A percentile compares a stretch with the other conserved stretches of the same genome.
phyloP scores from a whole-genome alignment of 208 protist genomes.

The Phytomonas sp. region DNA sequence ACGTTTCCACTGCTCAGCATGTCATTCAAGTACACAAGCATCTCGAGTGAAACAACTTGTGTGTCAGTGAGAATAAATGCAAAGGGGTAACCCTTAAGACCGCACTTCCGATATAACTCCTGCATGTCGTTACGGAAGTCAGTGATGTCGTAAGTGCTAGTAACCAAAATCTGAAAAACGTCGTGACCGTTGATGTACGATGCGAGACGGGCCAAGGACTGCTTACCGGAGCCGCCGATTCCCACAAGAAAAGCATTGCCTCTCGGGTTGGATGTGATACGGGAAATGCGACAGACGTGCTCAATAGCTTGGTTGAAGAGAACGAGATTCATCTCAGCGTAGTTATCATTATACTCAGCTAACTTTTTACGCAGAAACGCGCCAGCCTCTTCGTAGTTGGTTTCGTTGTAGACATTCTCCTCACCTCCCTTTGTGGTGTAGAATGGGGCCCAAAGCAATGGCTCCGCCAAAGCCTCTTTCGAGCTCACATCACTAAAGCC shows the following conservation, averaged over 20 bases:
- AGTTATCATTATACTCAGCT: slow-evolving; percentile 94
- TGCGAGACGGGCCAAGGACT: slow-evolving; percentile 92
- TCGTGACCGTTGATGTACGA: slow-evolving; percentile 97
- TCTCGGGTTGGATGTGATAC: slow-evolving; percentile 92
- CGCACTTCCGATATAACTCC: slow-evolving; percentile 94
- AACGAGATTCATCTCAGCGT: slow-evolving; percentile 95
- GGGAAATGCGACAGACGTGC: slow-evolving; percentile 95
- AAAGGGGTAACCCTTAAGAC: slow-evolving; percentile 91
- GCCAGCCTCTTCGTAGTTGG: slow-evolving; percentile 69
- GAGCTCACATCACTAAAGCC: slow-evolving; percentile 77
- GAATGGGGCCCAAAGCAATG: slow-evolving; percentile 93
- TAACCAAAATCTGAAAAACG: slow-evolving; percentile 97
- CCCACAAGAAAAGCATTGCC: slow-evolving; percentile 95
- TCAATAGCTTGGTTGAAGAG: slow-evolving; percentile 97
- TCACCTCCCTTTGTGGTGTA: slow-evolving; percentile 77
- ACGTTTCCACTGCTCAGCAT: slow-evolving; percentile 97
- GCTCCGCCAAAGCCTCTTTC: slow-evolving; percentile 83
- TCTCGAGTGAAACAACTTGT: slow-evolving; percentile 95
- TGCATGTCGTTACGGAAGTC: slow-evolving; percentile 96
- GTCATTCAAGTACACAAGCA: slow-evolving; percentile 97
- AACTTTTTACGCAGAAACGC: slow-evolving; percentile 88
- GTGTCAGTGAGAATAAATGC: slow-evolving; percentile 97
- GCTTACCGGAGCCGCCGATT: slow-evolving; percentile 92
- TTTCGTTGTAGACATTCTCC: slow-evolving; percentile 89
- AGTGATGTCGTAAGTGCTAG: slow-evolving; percentile 93